phyloP scores from a whole-genome alignment of 345 rosid genomes.

The Mercurialis annua region DNA sequence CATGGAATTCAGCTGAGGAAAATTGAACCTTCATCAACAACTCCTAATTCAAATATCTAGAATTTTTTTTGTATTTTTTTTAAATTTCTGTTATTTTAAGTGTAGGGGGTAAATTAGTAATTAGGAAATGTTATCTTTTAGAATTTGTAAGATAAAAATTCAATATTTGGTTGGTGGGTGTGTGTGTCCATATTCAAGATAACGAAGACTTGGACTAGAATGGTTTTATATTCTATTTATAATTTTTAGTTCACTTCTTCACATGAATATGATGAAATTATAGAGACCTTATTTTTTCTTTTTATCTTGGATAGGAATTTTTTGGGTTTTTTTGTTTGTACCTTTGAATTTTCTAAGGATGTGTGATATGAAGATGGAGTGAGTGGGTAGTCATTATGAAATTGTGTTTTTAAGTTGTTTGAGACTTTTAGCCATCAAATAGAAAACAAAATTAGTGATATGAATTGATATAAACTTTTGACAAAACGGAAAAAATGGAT shows the following conservation, averaged over 20 bases:
- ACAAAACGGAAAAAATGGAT: not conserved
- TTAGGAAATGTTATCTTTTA: not conserved
- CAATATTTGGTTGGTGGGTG: constrained; percentile 4
- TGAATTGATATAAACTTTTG: not conserved
- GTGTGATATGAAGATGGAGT: not conserved
- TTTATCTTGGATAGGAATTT: not conserved
- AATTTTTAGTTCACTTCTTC: not conserved
- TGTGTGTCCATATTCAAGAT: not conserved
- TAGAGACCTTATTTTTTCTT: not conserved
- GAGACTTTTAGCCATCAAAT: not conserved
- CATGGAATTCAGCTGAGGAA: constrained; percentile 38
- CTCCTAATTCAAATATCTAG: constrained; percentile 18
- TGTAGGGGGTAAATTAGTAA: not conserved
- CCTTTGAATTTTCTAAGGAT: not conserved
- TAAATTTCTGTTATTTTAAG: not conserved
- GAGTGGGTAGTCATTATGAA: not conserved
- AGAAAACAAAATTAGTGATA: not conserved
- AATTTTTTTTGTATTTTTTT: not conserved
- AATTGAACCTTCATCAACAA: constrained; percentile 30
- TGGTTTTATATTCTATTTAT: not conserved
- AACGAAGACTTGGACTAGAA: constrained; percentile 17
- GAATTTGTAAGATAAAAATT: not conserved
- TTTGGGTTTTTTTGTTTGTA: not conserved
- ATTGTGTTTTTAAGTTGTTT: not conserved
- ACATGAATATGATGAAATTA: not conserved